These are phyloP conservation scores for Lactifluus piperatus DNA, from an alignment of 768 basidiomycete genomes.

Conservation along the genomic window DNA sequence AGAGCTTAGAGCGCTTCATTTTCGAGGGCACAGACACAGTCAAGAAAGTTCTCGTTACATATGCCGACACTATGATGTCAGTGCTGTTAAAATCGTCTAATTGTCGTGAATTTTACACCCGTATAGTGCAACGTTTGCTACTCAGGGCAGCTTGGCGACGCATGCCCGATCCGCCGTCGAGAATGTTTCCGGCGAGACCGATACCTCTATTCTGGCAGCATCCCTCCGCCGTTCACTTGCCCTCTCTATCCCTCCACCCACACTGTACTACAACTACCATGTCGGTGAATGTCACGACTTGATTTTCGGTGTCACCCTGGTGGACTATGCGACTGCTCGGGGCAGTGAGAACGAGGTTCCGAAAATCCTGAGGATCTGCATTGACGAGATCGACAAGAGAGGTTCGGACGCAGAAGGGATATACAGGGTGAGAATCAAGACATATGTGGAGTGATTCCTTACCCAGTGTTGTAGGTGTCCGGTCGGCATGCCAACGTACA, in stretches of 20 bases:
- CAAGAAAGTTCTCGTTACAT: constrained; percentile 57
- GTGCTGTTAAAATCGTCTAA: constrained; percentile 21
- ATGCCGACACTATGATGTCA: constrained; percentile 74
- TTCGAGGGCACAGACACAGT: constrained; percentile 59
- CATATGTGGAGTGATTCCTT: background rate
- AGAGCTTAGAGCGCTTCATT: constrained; percentile 79
- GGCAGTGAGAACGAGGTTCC: constrained; percentile 67
- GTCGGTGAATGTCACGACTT: constrained; percentile 84
- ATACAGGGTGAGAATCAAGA: constrained; percentile 47
- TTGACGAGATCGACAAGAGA: constrained; percentile 72
- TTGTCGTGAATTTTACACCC: background rate
- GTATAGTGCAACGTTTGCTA: constrained; percentile 68
- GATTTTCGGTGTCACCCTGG: constrained; percentile 81
- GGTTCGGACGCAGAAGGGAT: constrained; percentile 76
- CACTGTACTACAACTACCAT: constrained; percentile 66
- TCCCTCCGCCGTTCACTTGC: constrained; percentile 55
- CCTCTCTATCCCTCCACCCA: constrained; percentile 57
- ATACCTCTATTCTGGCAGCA: constrained; percentile 48
- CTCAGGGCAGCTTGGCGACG: constrained; percentile 63
- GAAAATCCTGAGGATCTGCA: constrained; percentile 71
- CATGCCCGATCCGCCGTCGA: constrained; percentile 55
- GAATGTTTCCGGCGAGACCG: constrained; percentile 61
- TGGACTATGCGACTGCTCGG: constrained; percentile 82
- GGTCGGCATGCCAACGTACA: constrained; percentile 81
- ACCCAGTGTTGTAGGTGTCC: constrained; percentile 46